Base-by-base conservation (phyloP, 1,139 yeast species). In the Geotrichum candidum region DNA sequence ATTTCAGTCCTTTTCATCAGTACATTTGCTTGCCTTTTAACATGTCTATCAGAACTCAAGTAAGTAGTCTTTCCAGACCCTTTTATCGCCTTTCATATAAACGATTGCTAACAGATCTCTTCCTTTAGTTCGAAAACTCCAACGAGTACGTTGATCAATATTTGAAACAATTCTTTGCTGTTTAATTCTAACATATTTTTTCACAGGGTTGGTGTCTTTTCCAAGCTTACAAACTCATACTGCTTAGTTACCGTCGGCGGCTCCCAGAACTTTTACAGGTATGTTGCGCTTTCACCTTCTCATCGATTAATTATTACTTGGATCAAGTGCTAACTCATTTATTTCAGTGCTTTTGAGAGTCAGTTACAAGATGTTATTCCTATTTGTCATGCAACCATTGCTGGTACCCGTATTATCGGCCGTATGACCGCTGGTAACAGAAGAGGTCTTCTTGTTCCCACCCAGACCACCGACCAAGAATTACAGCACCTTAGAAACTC, bases 391-490 rank as follows among this genome's bases (percentile, higher is more conserved):
- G 90, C 98, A 62, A 94, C 99, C 65, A 94, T 95, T 71, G 97
- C 97, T 54, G 99, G 99, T 69, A 91, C 96, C 69, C 88, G 99
- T 78, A 95, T 95, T 68, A 90, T 95, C 65, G 99, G 99, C 69
- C 85, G 99, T 76, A 89, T 95, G 96, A 89, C 97, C 53, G 97
- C 97, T 52, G 99, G 99, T 72, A 95, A 95, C 82, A 87, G 99
- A 81, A 85, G 98, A 75, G 99, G 99, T 53, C 80, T 95, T 68
- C 82, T 95, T 63, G 99, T 95, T 22, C 99, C 99, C 65, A 90
- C 96, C 35, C 97, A 92, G 77, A 95, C 99, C 59, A 90, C 98
- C n/a, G 99, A 95, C 76, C 99, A 94, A 78, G 99, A 95, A 77
- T 85, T 95, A 70, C 95, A 91, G 87, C 99, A 95, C 78, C 80